These are phyloP conservation scores for Diplogelasinospora grovesii DNA, from an alignment of 495 filamentous ascomycete genomes.

Conservation along the genomic window DNA sequence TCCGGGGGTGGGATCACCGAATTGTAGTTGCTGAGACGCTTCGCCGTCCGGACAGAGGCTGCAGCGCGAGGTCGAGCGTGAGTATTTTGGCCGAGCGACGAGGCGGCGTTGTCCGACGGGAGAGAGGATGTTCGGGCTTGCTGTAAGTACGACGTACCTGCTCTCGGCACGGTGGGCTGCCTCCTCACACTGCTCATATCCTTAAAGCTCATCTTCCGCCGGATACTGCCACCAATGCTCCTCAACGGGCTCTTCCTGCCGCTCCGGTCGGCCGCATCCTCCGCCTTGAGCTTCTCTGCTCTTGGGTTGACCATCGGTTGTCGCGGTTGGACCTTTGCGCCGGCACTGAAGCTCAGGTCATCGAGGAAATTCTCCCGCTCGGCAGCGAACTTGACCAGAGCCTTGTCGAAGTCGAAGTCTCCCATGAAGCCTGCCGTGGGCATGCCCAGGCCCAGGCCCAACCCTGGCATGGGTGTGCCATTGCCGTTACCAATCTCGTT, in stretches of 20 bases:
- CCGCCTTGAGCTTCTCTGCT: constrained; percentile 73
- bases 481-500: constrained; percentile 10
- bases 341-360: constrained; percentile 84
- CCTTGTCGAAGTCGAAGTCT: constrained; percentile 85
- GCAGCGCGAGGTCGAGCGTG: constrained; percentile 13
- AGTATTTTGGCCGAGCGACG: constrained; percentile 10
- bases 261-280: constrained; percentile 50
- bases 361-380: constrained; percentile 91
- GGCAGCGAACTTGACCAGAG: constrained; percentile 85
- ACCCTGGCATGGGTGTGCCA: constrained; percentile 2
- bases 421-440: constrained; percentile 22
- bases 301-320: constrained; percentile 66
- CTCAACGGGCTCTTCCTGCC: constrained; percentile 43
- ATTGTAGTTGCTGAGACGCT: constrained; percentile 92
- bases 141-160: constrained; percentile 73
- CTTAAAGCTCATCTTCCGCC: constrained; percentile 77
- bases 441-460: constrained; percentile 16
- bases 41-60: constrained; percentile 88
- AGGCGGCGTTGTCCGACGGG: constrained; percentile 4
- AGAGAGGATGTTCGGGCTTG: no score
- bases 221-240: constrained; percentile 65
- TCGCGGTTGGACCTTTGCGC: constrained; percentile 64
- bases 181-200: constrained; percentile 95
- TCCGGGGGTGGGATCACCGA: constrained; percentile 93
- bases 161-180: constrained; percentile 66